Percentiles rank a stretch among this genome's conserved stretches.
Evolutionary conservation across 805 yeast species (phyloP).

Genomic region (Saturnispora zaruensis): DNA sequence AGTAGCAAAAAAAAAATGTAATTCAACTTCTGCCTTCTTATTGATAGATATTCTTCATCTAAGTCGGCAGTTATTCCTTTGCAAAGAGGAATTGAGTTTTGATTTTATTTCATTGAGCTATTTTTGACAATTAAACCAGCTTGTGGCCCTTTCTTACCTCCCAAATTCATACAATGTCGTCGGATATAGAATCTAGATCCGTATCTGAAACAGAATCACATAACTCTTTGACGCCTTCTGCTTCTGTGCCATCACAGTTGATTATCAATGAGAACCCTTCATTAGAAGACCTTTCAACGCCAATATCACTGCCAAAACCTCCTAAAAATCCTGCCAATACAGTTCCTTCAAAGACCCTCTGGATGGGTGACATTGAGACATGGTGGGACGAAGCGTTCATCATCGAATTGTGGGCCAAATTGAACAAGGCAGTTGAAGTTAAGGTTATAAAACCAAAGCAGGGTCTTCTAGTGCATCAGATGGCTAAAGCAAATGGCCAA

Average conservation of each 20-base stretch:
- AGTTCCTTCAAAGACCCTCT: slow-evolving; percentile 57
- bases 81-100: neutral
- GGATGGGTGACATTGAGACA: slow-evolving; percentile 88
- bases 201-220: neutral
- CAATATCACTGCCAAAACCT: slow-evolving; percentile 40
- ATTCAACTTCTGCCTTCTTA: neutral
- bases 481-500: slow-evolving; percentile 23
- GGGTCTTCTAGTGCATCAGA: slow-evolving; percentile 29
- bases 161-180: neutral
- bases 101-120: neutral
- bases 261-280: neutral
- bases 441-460: slow-evolving; percentile 50
- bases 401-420: slow-evolving; percentile 49
- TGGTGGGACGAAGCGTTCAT: slow-evolving; percentile 62
- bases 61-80: neutral
- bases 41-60: neutral
- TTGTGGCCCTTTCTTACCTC: neutral
- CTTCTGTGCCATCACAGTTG: neutral
- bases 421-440: slow-evolving; percentile 50
- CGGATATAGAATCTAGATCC: slow-evolving; percentile 1
- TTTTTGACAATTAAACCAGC: neutral
- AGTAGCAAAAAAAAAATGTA: neutral
- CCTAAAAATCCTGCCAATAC: slow-evolving; percentile 44
- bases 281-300: slow-evolving; percentile 14
- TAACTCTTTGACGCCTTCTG: slow-evolving; percentile 3